Evolutionary conservation across 371 early-diverging fungal genomes (phyloP).

Genomic region (Apophysomyces sp.): DNA sequence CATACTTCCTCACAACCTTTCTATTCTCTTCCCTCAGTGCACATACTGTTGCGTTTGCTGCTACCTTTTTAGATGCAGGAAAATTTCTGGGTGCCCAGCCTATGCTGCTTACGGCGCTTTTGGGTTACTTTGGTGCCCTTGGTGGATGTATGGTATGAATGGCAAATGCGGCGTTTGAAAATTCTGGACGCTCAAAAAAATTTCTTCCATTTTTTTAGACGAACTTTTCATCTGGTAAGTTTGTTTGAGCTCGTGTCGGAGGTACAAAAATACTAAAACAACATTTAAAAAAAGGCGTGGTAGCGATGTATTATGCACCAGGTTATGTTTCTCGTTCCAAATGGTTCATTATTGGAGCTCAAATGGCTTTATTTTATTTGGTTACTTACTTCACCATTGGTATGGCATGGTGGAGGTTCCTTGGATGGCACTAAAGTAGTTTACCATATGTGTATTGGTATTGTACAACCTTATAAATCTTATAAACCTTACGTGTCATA

Average conservation of each 20-base stretch:
- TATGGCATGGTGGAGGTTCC: constrained; percentile 61
- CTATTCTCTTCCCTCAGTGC: constrained; percentile 65
- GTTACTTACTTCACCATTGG: constrained; percentile 59
- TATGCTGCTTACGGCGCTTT: constrained; percentile 45
- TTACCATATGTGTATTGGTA: background rate
- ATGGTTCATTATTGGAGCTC: constrained; percentile 59
- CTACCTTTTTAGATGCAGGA: constrained; percentile 70
- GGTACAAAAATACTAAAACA: background rate
- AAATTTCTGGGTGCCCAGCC: constrained; percentile 54
- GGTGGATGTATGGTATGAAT: background rate
- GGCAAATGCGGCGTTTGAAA: no score
- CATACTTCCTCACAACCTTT: constrained; percentile 66
- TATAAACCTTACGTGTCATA: no score
- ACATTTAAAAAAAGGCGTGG: constrained; percentile 5
- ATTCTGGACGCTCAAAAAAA: no score
- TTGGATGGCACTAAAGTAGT: constrained; percentile 56
- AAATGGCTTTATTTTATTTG: constrained; percentile 45
- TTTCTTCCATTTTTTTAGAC: background rate
- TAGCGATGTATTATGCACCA: constrained; percentile 55
- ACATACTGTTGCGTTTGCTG: constrained; percentile 64
- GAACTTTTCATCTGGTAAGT: constrained; percentile 9
- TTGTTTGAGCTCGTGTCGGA: background rate
- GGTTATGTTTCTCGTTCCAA: constrained; percentile 47
- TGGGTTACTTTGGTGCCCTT: constrained; percentile 59
- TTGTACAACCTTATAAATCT: background rate